These are phyloP conservation scores for Fusarium vanettenii DNA, from an alignment of 2,329 filamentous ascomycete genomes.

Conservation along the genomic window DNA sequence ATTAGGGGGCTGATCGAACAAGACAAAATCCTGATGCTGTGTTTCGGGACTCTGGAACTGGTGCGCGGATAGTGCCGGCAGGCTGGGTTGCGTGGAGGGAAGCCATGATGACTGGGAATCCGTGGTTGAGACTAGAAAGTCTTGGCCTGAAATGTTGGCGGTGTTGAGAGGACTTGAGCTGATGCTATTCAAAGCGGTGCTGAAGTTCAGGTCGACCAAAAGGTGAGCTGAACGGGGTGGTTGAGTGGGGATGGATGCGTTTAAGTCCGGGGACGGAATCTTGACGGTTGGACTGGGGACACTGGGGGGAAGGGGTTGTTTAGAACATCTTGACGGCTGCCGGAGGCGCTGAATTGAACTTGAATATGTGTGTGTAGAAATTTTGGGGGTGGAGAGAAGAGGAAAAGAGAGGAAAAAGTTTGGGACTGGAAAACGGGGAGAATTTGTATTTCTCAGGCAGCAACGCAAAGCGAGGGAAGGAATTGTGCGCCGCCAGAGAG, in stretches of 20 bases:
- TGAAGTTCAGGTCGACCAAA: slow-evolving; percentile 76
- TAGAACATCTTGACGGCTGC: slow-evolving; percentile 69
- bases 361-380: slow-evolving; percentile 47
- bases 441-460: slow-evolving; percentile 63
- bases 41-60: slow-evolving; percentile 62
- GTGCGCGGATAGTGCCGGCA: slow-evolving; percentile 71
- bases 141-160: slow-evolving; percentile 72
- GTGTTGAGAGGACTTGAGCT: slow-evolving; percentile 68
- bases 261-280: slow-evolving; percentile 62
- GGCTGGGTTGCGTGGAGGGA: slow-evolving; percentile 74
- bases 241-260: slow-evolving; percentile 60
- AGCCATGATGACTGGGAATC: slow-evolving; percentile 85
- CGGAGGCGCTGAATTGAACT: slow-evolving; percentile 48
- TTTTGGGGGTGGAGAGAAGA: slow-evolving; percentile 51
- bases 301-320: slow-evolving; percentile 56
- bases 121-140: slow-evolving; percentile 84
- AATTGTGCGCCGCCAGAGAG: slow-evolving; percentile 33
- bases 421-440: slow-evolving; percentile 42
- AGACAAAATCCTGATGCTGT: slow-evolving; percentile 79
- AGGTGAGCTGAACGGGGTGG: slow-evolving; percentile 60
- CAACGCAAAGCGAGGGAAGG: slow-evolving; percentile 42
- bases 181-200: slow-evolving; percentile 67
- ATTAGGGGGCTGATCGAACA: slow-evolving; percentile 71
- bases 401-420: slow-evolving; percentile 46
- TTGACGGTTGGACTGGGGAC: slow-evolving; percentile 58